Conservation (phyloP, 169 alveolate species). For the Plasmodium adleri region DNA sequence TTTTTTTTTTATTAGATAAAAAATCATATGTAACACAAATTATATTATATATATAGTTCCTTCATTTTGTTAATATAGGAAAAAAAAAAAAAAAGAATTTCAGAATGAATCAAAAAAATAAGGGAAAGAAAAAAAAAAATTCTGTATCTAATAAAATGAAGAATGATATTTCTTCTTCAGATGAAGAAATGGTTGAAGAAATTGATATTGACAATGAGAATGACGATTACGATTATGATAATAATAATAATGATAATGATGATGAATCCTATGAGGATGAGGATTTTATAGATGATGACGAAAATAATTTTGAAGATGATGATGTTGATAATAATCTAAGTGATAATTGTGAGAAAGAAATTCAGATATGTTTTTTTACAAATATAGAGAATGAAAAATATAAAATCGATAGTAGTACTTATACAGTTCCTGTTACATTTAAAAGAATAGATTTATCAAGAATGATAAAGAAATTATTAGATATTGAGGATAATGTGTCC, state of each 20-base stretch:
- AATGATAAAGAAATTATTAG: constrained; percentile 55
- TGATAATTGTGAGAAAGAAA: constrained; percentile 18
- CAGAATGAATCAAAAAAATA: constrained; percentile 11
- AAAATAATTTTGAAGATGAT: neutral
- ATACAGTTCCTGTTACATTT: constrained; percentile 60
- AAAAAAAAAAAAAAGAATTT: neutral
- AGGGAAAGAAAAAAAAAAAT: constrained; percentile 2
- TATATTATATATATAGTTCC: neutral
- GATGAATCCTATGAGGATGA: neutral
- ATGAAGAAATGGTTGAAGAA: constrained; percentile 11
- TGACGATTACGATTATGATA: neutral
- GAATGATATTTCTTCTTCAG: constrained; percentile 12
- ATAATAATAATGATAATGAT: neutral
- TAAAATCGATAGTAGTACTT: constrained; percentile 46
- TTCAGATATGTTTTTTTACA: constrained; percentile 50
- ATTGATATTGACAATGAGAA: neutral
- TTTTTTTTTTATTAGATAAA: no score
- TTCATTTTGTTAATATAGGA: no score
- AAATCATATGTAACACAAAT: neutral
- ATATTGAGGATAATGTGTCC: constrained; percentile 50
- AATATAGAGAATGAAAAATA: constrained; percentile 45
- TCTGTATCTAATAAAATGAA: constrained; percentile 11
- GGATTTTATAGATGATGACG: neutral
- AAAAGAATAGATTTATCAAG: constrained; percentile 73
- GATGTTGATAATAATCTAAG: neutral